Evolutionary conservation across 1,139 yeast species (phyloP), one percentile per base, ranked within the genome.

Genomic region (Wickerhamomyces sp.): DNA sequence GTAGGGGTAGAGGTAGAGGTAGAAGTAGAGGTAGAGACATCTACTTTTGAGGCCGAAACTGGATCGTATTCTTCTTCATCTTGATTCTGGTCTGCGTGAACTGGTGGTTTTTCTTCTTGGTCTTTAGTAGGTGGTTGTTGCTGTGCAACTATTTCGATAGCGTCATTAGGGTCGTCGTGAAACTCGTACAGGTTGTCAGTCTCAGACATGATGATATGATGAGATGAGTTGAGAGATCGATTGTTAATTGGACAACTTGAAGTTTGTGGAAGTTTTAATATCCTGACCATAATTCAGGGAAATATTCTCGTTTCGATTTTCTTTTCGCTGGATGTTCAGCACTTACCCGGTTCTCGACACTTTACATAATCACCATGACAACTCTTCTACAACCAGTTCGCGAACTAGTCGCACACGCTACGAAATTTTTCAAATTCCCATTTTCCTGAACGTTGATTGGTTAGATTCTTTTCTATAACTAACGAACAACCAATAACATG

Each of bases 381-480:
- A 5, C 4, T 3, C 5, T 18, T 18, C 23, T 18, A 18, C 23
- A 4, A 18, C 5, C 4, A 18, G 23, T 18, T 18, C 23, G 23
- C 23, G 23, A n/a, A 18, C 23, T 18, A 5, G 5, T 18, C 23
- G 23, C 14, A 30, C 36, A 30, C 9, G 15, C 26, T 10, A 27
- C 34, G n/a, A 27, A 11, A 27, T 18, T 18, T 18, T 18, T 18
- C 34, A 10, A 27, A 36, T 23, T 43, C 34, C 31, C 35, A 35
- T 36, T 41, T 44, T 41, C 41, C 39, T 14, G 15, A 18, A 18
- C 35, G 15, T 37, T 44, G 43, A 44, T 44, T 44, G 46, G 46
- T 34, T 31, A 32, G 37, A 10, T 29, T 29, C 13, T 29, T 29
- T 11, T 29, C 13, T 29, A 29, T 29, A 29, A 29, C 6, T 29